Evolutionary conservation across 2,329 filamentous ascomycete genomes (phyloP).

Genomic region (Colletotrichum destructivum): DNA sequence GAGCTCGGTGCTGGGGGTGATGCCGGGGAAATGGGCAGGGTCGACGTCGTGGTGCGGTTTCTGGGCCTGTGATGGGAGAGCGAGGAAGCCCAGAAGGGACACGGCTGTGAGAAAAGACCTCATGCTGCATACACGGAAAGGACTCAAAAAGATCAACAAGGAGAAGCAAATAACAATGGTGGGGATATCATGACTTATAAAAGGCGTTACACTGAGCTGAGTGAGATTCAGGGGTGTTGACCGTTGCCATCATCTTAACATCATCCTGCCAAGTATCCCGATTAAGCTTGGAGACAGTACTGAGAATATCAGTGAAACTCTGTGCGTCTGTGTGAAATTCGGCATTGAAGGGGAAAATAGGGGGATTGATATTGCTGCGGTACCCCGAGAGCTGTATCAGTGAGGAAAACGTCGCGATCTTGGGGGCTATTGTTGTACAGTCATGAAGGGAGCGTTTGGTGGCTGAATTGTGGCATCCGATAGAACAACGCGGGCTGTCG

Average conservation of each 20-base stretch:
- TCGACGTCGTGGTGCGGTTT: slow-evolving; percentile 18
- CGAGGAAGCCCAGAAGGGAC: not conserved
- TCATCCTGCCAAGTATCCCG: too few species aligned
- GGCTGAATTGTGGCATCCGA: slow-evolving; percentile 1
- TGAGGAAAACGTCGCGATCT: not conserved
- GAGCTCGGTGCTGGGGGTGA: slow-evolving; percentile 11
- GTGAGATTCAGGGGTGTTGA: not conserved
- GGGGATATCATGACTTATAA: not conserved
- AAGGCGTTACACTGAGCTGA: not conserved
- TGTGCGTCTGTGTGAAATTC: not conserved
- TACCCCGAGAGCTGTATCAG: too few species aligned
- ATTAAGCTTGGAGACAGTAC: too few species aligned
- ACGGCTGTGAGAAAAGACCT: not conserved
- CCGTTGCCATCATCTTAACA: not conserved
- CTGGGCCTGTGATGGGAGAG: slow-evolving; percentile 9
- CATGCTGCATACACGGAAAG: not conserved
- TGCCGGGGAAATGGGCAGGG: not conserved
- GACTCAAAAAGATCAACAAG: not conserved
- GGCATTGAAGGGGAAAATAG: not conserved
- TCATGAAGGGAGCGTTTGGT: not conserved
- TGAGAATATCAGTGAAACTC: too few species aligned
- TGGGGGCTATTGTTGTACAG: not conserved
- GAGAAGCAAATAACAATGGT: too few species aligned
- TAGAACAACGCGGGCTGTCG: slow-evolving; percentile 15
- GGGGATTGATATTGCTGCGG: too few species aligned